A percentile compares a stretch with the other conserved stretches of the same genome.
These are phyloP conservation scores for Adenanthera pavonina DNA, from an alignment of 306 rosid species.

Conservation along the genomic window DNA sequence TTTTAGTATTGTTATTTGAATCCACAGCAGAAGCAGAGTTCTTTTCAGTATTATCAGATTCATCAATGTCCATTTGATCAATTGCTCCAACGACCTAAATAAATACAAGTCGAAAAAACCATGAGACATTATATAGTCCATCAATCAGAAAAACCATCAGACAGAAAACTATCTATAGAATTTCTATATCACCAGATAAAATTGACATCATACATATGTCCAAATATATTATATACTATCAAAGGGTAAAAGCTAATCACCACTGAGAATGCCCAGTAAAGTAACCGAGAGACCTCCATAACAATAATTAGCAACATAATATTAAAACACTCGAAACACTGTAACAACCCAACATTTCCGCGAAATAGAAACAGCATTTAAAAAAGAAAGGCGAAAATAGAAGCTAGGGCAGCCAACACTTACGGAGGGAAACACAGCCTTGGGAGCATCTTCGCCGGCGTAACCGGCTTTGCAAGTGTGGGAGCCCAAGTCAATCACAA, in stretches of 20 bases:
- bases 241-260: constrained; percentile 14
- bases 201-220: neutral
- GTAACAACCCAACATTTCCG: neutral
- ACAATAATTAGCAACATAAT: neutral
- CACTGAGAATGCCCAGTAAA: constrained; percentile 21
- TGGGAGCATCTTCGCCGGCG: constrained; percentile 99
- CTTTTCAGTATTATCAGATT: constrained; percentile 66
- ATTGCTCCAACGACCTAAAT: constrained; percentile 87
- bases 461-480: constrained; percentile 99
- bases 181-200: neutral
- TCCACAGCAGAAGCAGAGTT: constrained; percentile 69
- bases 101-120: constrained; percentile 35
- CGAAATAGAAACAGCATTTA: neutral
- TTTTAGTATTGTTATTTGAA: constrained; percentile 53
- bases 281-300: neutral
- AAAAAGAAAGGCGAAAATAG: neutral
- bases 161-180: neutral
- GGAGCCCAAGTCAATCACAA: constrained; percentile 89
- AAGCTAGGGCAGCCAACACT: constrained; percentile 22
- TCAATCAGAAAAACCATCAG: neutral
- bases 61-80: constrained; percentile 95
- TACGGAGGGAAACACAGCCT: constrained; percentile 97
- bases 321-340: neutral
- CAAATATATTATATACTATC: neutral
- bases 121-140: neutral